A percentile compares a stretch with the other conserved stretches of the same genome.
Conservation (phyloP, 768 basidiomycete species). For the Suillus americanus region DNA sequence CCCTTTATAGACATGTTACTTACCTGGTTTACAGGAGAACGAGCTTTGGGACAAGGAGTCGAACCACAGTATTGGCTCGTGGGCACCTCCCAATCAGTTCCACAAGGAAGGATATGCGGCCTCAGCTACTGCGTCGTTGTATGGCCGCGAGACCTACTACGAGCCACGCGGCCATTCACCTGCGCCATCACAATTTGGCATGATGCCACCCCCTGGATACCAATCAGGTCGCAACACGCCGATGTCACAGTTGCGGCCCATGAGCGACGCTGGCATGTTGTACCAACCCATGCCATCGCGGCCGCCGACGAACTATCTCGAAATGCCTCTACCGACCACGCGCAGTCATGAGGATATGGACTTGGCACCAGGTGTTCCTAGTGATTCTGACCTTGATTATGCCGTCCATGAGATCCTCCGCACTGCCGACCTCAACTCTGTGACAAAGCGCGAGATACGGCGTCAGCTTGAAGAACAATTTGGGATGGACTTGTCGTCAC, state of each 20-base stretch:
- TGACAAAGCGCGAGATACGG: conserved; percentile 92
- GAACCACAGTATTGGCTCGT: conserved; percentile 92
- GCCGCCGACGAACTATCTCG: conserved; percentile 75
- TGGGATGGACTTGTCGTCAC: conserved; percentile 70
- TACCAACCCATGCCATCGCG: conserved; percentile 68
- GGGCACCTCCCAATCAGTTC: conserved; percentile 76
- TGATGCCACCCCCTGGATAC: conserved; percentile 61
- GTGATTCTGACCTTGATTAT: conserved; percentile 70
- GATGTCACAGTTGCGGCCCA: conserved; percentile 31
- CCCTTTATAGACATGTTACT: conserved; percentile 3
- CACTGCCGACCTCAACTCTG: conserved; percentile 79
- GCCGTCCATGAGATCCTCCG: conserved; percentile 74
- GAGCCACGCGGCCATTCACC: conserved; percentile 76
- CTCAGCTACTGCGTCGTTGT: conserved; percentile 76
- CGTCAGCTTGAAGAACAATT: conserved; percentile 80
- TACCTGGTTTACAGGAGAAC: conserved; percentile 60
- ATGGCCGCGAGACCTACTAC: conserved; percentile 87
- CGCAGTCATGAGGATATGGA: conserved; percentile 55
- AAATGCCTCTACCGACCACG: conserved; percentile 59
- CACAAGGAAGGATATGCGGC: conserved; percentile 76
- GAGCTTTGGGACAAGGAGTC: conserved; percentile 98
- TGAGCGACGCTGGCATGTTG: conserved; percentile 37
- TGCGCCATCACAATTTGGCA: conserved; percentile 65
- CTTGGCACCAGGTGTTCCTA: conserved; percentile 47
- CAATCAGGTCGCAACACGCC: conserved; percentile 79